Percentiles rank a stretch among this genome's conserved stretches.
phyloP scores from a whole-genome alignment of 2,329 filamentous ascomycete species.

The Aspergillus sp. region DNA sequence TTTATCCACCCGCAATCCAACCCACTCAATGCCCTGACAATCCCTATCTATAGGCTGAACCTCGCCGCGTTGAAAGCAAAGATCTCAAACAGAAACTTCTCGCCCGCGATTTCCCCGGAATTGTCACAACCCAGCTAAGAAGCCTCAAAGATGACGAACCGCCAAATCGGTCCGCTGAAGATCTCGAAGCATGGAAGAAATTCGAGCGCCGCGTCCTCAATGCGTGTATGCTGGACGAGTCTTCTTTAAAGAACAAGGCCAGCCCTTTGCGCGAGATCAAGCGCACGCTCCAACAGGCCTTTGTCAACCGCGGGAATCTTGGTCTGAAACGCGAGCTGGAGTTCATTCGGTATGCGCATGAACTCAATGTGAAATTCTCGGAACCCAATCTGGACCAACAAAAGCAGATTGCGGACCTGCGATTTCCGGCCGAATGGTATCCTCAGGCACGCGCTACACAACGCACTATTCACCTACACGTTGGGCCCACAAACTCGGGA shows the following conservation, averaged over 20 bases:
- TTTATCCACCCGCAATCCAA: not conserved
- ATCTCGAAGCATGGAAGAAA: conserved; percentile 30
- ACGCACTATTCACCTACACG: conserved; percentile 85
- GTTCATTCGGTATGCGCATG: conserved; percentile 70
- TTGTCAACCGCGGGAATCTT: conserved; percentile 56
- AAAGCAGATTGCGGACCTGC: conserved; percentile 73
- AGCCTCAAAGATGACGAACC: conserved; percentile 29
- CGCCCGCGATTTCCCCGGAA: conserved; percentile 31
- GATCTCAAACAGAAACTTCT: conserved; percentile 18
- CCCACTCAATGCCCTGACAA: not conserved
- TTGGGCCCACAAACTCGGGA: conserved; percentile 95
- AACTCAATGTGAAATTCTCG: conserved; percentile 63
- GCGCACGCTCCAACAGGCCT: conserved; percentile 60
- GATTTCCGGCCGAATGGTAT: conserved; percentile 93
- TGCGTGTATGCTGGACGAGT: conserved; percentile 34
- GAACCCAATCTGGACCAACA: conserved; percentile 63
- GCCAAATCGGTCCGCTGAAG: conserved; percentile 19
- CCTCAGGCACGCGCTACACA: conserved; percentile 79
- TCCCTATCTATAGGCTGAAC: not conserved
- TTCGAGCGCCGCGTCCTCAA: conserved; percentile 39
- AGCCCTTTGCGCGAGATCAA: conserved; percentile 33
- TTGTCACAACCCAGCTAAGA: conserved; percentile 33
- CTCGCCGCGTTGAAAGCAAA: not conserved
- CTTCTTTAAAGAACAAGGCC: conserved; percentile 18
- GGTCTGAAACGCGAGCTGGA: conserved; percentile 64